Evolutionary conservation across 1,139 yeast species (phyloP).

Genomic region (Hemisphaericaspora xylofermentans): DNA sequence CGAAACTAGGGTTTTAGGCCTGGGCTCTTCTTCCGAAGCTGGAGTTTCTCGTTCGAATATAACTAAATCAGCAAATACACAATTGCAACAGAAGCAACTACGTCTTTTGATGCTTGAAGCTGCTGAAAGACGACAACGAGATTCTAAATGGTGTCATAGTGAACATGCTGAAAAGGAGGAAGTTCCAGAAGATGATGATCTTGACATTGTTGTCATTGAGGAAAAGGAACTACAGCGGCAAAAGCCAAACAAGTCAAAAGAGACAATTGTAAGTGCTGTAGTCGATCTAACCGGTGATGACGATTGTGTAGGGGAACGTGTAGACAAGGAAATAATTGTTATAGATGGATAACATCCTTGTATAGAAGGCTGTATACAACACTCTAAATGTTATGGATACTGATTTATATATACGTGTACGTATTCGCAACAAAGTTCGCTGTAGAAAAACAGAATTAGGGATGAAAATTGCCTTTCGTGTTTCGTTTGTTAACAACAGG

Average conservation of each 20-base stretch:
- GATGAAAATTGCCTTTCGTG: too few species aligned
- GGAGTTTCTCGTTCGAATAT: conserved; percentile 8
- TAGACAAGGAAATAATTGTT: conserved; percentile 18
- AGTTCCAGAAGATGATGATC: conserved; percentile 35
- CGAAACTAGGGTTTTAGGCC: conserved; percentile 39
- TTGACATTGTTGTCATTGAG: conserved; percentile 27
- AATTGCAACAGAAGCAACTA: conserved; percentile 22
- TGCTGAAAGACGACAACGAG: conserved; percentile 61
- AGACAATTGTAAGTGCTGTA: conserved; percentile 16
- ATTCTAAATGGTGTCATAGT: conserved; percentile 54
- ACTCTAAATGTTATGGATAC: too few species aligned
- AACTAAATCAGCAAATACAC: conserved; percentile 12
- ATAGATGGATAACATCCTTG: conserved; percentile 21
- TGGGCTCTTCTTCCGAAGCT: conserved; percentile 3
- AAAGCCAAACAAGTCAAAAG: neutral
- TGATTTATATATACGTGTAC: too few species aligned
- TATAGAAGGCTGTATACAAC: too few species aligned
- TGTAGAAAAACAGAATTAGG: too few species aligned
- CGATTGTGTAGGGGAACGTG: neutral
- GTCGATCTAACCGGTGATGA: conserved; percentile 20
- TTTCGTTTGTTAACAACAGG: too few species aligned
- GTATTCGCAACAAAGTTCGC: too few species aligned
- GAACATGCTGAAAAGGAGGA: conserved; percentile 20
- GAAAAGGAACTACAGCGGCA: conserved; percentile 1
- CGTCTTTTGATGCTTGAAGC: conserved; percentile 61